Evolutionary conservation across 768 basidiomycete species (phyloP).

Genomic region (Cystobasidium tubakii): DNA sequence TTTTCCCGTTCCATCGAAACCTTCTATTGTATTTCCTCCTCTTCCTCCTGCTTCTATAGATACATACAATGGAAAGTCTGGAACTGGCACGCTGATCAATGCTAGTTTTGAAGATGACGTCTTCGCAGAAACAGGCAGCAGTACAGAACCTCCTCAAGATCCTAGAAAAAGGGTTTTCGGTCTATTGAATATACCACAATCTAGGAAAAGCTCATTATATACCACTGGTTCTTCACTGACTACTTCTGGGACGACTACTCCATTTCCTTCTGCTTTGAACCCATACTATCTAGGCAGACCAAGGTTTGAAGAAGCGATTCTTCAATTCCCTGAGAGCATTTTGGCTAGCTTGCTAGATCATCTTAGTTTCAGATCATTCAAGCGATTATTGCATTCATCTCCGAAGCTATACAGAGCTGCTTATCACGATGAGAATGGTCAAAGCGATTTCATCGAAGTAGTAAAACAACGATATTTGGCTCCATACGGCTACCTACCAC

Average conservation of each 20-base stretch:
- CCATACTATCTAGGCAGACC: background rate
- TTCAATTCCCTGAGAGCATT: background rate
- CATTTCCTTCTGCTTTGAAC: background rate
- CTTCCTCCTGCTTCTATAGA: background rate
- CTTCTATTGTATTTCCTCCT: background rate
- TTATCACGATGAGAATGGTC: background rate
- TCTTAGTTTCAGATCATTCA: background rate
- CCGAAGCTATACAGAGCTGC: background rate
- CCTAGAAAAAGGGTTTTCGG: background rate
- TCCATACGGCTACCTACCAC: background rate
- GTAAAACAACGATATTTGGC: constrained; percentile 25
- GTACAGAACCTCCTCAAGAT: background rate
- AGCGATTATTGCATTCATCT: background rate
- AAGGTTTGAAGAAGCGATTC: background rate
- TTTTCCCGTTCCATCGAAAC: background rate
- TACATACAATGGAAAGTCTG: background rate
- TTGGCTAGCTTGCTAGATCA: background rate
- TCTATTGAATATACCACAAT: background rate
- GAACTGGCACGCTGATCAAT: background rate
- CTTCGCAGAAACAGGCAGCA: background rate
- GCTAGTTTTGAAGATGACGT: background rate
- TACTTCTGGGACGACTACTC: background rate
- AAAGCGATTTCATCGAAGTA: constrained; percentile 8
- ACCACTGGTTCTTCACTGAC: background rate
- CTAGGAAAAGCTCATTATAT: background rate